Evolutionary conservation across 371 early-diverging fungal genomes (phyloP), one percentile per base, ranked within the genome.

Genomic region (Zopfochytrium polystomum): DNA sequence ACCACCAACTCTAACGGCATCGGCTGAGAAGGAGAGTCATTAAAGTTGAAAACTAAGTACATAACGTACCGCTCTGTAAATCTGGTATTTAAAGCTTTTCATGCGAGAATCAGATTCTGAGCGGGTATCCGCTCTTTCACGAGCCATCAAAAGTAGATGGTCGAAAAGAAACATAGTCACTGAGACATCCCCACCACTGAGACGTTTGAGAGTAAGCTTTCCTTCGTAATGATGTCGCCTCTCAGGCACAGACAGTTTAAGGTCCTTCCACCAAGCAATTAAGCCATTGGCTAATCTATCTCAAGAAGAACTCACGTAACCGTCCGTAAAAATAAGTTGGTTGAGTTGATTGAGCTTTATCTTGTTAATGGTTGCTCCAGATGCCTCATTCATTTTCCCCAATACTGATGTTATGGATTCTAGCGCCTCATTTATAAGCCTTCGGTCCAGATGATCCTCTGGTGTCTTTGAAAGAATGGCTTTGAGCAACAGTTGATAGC

Each of bases 381-480:
- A 87, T 62, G 89, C 91, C 31, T 66, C 59, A 66, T 96, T 94
- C 65, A 96, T 90, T 35, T 77, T 80, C 46, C 74, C 73, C 48
- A 94, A 77, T 49, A 87, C 79, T 29, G 77, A 81, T 56, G 83
- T 82, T 55, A 95, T 85, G 18, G 77, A 75, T 11, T 60, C 67
- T 31, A 90, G 75, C 6, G 85, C 88, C 56, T 78, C 65, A 5
- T 84, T 58, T 81, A 82, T 58, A 67, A 74, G 71, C 35, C 72
- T 80, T 52, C 78, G 80, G 65, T 96, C 96, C 0, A 91, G 89
- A 67, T 91, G 88, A 45, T 80, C 83, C 33, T 82, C 79, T 3
- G 91, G 87, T 15, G 93, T 90, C 62, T 87, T 82, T 68, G 93
- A 90, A n/a, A 92, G 74, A 25, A 93, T 86, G 13, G 88, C 90